Evolutionary conservation across 305 asterid species (phyloP).

Genomic region (Fraxinus angustifolia): DNA sequence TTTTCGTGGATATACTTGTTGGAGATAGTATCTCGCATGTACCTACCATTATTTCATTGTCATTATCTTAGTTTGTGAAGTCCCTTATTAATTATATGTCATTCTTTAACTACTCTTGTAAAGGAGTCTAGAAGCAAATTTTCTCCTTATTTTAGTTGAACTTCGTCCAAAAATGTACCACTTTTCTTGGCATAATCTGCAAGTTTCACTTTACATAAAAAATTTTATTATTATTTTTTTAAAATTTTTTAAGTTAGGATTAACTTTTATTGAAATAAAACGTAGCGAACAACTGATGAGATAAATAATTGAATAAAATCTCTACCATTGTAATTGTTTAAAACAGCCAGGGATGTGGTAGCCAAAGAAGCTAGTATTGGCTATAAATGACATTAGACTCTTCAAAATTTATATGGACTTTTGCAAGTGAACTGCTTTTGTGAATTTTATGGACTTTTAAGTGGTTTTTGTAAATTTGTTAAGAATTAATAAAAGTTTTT

Average conservation of each 20-base stretch:
- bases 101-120: background rate
- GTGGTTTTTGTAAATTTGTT: too few species aligned
- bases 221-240: too few species aligned
- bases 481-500: too few species aligned
- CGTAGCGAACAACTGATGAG: background rate
- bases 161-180: background rate
- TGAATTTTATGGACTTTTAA: too few species aligned
- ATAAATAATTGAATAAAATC: too few species aligned
- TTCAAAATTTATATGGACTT: too few species aligned
- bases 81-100: background rate
- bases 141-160: background rate
- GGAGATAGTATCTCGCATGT: background rate
- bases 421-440: too few species aligned
- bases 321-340: background rate
- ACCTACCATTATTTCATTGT: background rate
- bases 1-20: slow-evolving; percentile 18
- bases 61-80: background rate
- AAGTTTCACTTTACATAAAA: background rate
- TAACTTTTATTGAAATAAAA: background rate
- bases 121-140: background rate
- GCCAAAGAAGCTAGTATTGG: too few species aligned
- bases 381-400: too few species aligned
- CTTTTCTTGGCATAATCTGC: background rate
- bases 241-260: too few species aligned
- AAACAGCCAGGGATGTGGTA: too few species aligned